Base-by-base conservation (phyloP, 306 rosid genomes). In the Pterocarpus macrocarpus region DNA sequence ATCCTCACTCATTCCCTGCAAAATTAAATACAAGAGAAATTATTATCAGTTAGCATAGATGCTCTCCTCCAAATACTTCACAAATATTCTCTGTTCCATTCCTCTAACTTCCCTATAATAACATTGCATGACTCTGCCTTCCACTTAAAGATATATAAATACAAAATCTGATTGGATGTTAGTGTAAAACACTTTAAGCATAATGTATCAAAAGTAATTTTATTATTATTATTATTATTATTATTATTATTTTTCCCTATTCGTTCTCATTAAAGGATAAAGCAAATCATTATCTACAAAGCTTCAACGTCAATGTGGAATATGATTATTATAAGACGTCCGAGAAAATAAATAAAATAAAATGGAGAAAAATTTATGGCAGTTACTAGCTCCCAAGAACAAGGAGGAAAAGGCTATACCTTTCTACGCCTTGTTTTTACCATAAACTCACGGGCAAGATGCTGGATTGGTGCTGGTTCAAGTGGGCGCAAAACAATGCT, bases 381-480 rank as follows among this genome's bases (percentile, higher is more conserved):
- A 62, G 41, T 45, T 35, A 70, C 34, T 12, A 15, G 59, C 68
- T 41, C 28, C 28, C 22, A 7, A 68, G 36, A 82, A 66, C 33
- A 32, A 83, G 57, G 68, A 69, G 38, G 64, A 57, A 75, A 33
- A 39, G 17, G 30, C 32, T 36, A 28, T 89, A 96, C 99, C 98
- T 96, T 95, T 75, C 99, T 89, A 74, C 99, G 98, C 84, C 99
- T 87, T 64, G 98, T 96, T 89, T 96, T 96, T 22, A 96, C 99
- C 99, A 96, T 96, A 81, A 96, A 96, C 77, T 96, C 99, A 16
- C 98, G 99, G 39, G 98, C 99, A 76, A 96, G 97, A 72, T 96
- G 99, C 84, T 96, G 99, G 71, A 96, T 88, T 17, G 98, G 99
- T 62, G 99, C 99, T 1, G 99, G 99, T 82, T 93, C 98, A 72